Evolutionary conservation across 139 green algal genomes (phyloP).

Genomic region (Tetraselmis chui): DNA sequence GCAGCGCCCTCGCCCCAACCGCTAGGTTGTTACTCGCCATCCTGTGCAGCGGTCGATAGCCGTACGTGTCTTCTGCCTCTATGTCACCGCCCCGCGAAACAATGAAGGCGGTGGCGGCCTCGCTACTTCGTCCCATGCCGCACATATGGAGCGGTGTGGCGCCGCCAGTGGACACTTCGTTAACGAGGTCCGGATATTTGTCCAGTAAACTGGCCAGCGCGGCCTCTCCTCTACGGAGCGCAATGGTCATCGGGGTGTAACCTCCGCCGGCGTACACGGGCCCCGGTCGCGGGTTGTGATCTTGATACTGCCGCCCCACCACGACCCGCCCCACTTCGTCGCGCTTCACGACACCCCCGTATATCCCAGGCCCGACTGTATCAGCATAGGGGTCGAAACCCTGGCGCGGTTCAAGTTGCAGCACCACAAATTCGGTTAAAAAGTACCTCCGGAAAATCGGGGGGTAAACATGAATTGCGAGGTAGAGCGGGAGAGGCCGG

Average conservation of each 20-base stretch:
- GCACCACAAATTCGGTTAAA: too few relatives aligned
- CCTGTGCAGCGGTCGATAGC: conserved; percentile 30
- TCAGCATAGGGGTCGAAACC: conserved; percentile 39
- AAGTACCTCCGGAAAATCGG: too few relatives aligned
- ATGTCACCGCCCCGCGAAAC: conserved; percentile 24
- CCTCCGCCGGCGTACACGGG: conserved; percentile 30
- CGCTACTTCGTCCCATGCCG: conserved; percentile 14
- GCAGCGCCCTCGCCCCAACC: conserved; percentile 20
- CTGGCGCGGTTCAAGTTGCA: too few relatives aligned
- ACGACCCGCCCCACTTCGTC: conserved; percentile 22
- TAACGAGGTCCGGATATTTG: conserved; percentile 8
- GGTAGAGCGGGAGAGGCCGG: too few relatives aligned
- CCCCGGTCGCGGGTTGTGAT: conserved; percentile 29
- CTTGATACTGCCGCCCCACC: conserved; percentile 33
- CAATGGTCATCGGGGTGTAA: conserved; percentile 21
- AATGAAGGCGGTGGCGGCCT: conserved; percentile 3
- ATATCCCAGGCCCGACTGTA: conserved; percentile 37
- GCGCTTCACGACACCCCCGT: conserved; percentile 28
- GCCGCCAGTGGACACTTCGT: conserved; percentile 27
- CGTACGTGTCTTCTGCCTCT: conserved; percentile 33
- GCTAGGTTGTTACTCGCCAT: conserved; percentile 42
- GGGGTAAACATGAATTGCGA: too few relatives aligned
- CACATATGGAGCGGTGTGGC: conserved; percentile 27
- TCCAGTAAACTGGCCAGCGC: conserved; percentile 14
- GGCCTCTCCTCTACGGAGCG: not conserved